Conservation (phyloP, 2,329 filamentous ascomycete species). For the Fusarium drepaniforme region DNA sequence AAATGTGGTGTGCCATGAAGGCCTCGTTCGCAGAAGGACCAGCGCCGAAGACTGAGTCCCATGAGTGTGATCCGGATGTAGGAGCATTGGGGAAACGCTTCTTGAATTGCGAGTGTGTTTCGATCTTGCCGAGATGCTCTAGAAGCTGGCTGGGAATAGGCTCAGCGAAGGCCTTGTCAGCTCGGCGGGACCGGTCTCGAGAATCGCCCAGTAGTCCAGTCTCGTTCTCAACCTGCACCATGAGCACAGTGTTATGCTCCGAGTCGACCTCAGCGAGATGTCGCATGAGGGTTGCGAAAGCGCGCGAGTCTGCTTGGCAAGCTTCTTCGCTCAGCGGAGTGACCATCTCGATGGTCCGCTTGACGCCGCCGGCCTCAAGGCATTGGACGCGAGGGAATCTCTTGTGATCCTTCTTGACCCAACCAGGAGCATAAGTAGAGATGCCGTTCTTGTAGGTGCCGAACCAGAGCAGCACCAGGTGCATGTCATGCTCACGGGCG, state of each 20-base stretch:
- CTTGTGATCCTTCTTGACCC: conserved; percentile 52
- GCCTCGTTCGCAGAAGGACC: conserved; percentile 47
- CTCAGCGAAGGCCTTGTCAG: conserved; percentile 55
- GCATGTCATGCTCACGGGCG: conserved; percentile 48
- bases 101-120: conserved; percentile 47
- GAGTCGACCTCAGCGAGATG: conserved; percentile 57
- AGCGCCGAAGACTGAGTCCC: conserved; percentile 50
- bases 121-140: conserved; percentile 35
- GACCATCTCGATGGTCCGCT: conserved; percentile 50
- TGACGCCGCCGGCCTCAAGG: conserved; percentile 48
- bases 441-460: conserved; percentile 55
- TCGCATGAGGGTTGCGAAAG: conserved; percentile 48
- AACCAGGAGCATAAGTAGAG: conserved; percentile 50
- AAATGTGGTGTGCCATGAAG: conserved; percentile 53
- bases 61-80: conserved; percentile 41
- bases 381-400: conserved; percentile 51
- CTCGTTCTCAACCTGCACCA: conserved; percentile 71
- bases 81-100: conserved; percentile 43
- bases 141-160: conserved; percentile 47
- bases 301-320: conserved; percentile 47
- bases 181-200: conserved; percentile 57
- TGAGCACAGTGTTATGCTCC: conserved; percentile 62
- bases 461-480: conserved; percentile 54
- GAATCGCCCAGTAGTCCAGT: conserved; percentile 64
- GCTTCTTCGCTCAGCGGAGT: conserved; percentile 46